Conservation (phyloP, 768 basidiomycete genomes). For the Candolleomyces aberdarensis region DNA sequence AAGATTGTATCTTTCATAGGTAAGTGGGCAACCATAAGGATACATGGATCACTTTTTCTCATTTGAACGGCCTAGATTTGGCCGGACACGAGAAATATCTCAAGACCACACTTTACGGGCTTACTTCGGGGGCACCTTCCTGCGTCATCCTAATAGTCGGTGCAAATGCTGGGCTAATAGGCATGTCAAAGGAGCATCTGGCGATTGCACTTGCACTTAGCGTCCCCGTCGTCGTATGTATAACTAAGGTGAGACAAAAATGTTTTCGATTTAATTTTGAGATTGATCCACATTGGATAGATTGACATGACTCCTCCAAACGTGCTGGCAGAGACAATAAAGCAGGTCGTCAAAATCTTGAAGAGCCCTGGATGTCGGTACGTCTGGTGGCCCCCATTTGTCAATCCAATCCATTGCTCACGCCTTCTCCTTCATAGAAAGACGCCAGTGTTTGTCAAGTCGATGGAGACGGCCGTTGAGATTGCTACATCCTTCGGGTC, state of each 20-base stretch:
- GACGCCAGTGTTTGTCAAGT: conserved; percentile 81
- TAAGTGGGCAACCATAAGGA: conserved; percentile 21
- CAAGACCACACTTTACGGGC: conserved; percentile 91
- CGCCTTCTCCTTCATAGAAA: conserved; percentile 46
- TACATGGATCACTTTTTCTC: neutral
- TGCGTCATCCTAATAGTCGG: conserved; percentile 93
- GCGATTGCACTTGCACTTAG: conserved; percentile 92
- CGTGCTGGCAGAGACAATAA: conserved; percentile 85
- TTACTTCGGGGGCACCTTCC: conserved; percentile 92
- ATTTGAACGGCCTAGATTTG: conserved; percentile 53
- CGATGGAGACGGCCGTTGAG: conserved; percentile 77
- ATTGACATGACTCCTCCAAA: conserved; percentile 98
- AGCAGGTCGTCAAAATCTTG: conserved; percentile 90
- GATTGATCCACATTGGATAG: conserved; percentile 29
- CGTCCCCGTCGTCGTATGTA: conserved; percentile 90
- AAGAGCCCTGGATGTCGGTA: conserved; percentile 91
- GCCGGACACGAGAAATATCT: conserved; percentile 94
- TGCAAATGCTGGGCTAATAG: conserved; percentile 87
- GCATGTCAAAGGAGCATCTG: conserved; percentile 95
- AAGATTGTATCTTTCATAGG: conserved; percentile 96
- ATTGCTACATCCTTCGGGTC: conserved; percentile 70
- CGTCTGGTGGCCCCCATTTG: conserved; percentile 13
- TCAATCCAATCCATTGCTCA: neutral
- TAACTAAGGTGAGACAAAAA: conserved; percentile 73
- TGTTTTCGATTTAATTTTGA: neutral